These are phyloP conservation scores for Phialocephala subalpina DNA, from an alignment of 2,329 filamentous ascomycete species.

Conservation along the genomic window DNA sequence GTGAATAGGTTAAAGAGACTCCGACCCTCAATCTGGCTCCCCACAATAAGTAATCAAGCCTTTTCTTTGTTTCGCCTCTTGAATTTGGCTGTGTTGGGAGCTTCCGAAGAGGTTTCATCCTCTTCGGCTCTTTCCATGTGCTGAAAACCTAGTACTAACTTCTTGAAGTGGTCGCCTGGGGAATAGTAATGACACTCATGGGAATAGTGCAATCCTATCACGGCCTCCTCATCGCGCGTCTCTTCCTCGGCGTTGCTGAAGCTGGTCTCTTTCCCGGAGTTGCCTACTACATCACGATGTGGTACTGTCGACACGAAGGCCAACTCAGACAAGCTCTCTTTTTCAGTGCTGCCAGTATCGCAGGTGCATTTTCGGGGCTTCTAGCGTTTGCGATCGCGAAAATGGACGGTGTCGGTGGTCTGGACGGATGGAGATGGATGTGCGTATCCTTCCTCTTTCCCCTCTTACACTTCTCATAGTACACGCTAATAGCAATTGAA, in stretches of 20 bases:
- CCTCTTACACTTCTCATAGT: no score
- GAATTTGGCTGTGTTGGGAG: no score
- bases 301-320: constrained; percentile 24
- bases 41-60: no score
- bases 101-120: no score
- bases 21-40: constrained; percentile 58
- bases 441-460: no score
- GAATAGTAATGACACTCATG: constrained; percentile 56
- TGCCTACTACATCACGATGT: constrained; percentile 25
- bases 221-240: constrained; percentile 66
- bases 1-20: constrained; percentile 53
- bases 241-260: constrained; percentile 65
- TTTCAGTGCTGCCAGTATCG: constrained; percentile 47
- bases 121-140: no score
- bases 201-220: constrained; percentile 69
- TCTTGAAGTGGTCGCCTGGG: constrained; percentile 44
- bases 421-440: constrained; percentile 55
- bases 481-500: background rate
- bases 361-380: constrained; percentile 55
- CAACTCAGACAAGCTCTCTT: constrained; percentile 35
- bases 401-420: constrained; percentile 53
- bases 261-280: constrained; percentile 33
- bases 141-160: no score
- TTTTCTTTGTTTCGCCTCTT: no score
- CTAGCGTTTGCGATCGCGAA: constrained; percentile 54